Evolutionary conservation across 2,329 filamentous ascomycete genomes (phyloP), one percentile per base, ranked within the genome.

Genomic region (Diaporthe sp.): DNA sequence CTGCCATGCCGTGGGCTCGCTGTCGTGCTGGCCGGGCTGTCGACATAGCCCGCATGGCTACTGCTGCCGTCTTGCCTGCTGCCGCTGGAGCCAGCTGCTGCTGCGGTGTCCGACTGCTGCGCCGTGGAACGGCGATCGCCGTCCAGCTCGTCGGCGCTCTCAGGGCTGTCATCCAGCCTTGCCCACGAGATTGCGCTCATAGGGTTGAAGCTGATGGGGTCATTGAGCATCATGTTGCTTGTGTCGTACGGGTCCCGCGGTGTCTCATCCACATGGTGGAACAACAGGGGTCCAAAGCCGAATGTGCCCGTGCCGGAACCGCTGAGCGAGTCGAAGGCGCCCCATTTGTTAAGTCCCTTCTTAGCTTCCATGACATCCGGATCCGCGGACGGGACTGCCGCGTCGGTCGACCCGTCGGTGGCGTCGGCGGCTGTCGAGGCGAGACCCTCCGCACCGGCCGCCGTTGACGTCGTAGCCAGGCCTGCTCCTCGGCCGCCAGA

Each of bases 141-240:
- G n/a, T 39, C 55, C 30, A 58, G 51, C 27, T 22, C 19, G 12
- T 25, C 30, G 22, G 32, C 35, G 19, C 61, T 58, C 1, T 37
- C 47, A 19, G 32, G 39, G n/a, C 69, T 53, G 1, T 47, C 42
- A 15, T 72, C 68, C 39, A 74, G 44, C 72, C 32, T 74, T 19
- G 74, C 72, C 74, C 74, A 76, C 15, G 68, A 51, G 47, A 73
- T 71, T 15, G 74, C 74, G 39, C 51, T 70, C 55, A 76, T 42
- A 12, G 74, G 74, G 30, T 76, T 74, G 72, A 76, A 76, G 72
- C 74, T 76, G 55, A 76, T 56, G 35, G 74, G 74, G 50, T 76
- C 74, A 30, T 69, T 74, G 13, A 58, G 70, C 44, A 76, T 53
- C 47, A 75, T 35, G 13, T 55, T 68, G 27, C 50, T 47, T 37